Percentiles rank a stretch among this genome's conserved stretches.
Conservation (phyloP, 2,329 filamentous ascomycete species). For the Aspergillus proliferans region DNA sequence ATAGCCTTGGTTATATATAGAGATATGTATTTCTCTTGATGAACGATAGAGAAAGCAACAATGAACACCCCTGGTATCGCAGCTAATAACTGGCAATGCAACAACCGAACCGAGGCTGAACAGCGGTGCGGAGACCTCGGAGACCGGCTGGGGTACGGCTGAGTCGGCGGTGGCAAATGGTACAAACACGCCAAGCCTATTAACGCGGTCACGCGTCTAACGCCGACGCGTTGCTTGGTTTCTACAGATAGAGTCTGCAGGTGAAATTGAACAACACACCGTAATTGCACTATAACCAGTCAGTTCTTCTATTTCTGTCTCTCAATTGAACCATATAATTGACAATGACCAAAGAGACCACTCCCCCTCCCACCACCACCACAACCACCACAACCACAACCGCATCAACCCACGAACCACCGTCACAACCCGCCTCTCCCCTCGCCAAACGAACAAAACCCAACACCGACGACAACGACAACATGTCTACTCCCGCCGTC, state of each 20-base stretch:
- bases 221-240: slow-evolving; percentile 12
- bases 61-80: too few species aligned
- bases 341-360: slow-evolving; percentile 39
- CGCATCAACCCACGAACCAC: slow-evolving; percentile 37
- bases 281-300: background rate
- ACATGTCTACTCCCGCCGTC: slow-evolving; percentile 21
- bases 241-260: background rate
- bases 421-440: slow-evolving; percentile 63
- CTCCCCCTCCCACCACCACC: slow-evolving; percentile 27
- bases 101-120: slow-evolving; percentile 17
- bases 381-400: slow-evolving; percentile 18
- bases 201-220: slow-evolving; percentile 20
- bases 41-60: too few species aligned
- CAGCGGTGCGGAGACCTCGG: background rate
- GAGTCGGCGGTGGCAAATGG: slow-evolving; percentile 3
- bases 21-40: too few species aligned
- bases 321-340: background rate
- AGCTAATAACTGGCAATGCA: slow-evolving; percentile 1
- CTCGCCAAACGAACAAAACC: slow-evolving; percentile 76
- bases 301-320: background rate
- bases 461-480: slow-evolving; percentile 28
- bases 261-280: background rate
- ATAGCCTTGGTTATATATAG: background rate
- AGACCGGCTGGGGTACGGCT: background rate
- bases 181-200: slow-evolving; percentile 7